Conservation (phyloP, 176 grass and related monocot species). For the Puya raimondii region DNA sequence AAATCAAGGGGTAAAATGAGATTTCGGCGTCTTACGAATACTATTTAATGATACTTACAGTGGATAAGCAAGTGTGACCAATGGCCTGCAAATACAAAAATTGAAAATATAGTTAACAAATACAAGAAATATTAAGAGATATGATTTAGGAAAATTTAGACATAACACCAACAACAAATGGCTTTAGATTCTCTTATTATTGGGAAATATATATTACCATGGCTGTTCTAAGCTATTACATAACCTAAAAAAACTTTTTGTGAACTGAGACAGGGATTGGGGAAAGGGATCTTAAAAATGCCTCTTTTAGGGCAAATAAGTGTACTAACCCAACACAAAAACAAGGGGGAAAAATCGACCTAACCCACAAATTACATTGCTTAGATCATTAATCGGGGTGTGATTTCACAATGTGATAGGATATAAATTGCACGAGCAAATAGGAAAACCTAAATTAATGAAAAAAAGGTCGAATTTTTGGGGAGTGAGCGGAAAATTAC, state of each 20-base stretch:
- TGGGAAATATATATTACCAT: too few relatives aligned
- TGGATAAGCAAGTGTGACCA: conserved; percentile 91
- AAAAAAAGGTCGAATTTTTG: not conserved
- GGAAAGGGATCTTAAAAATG: not conserved
- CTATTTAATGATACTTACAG: conserved; percentile 50
- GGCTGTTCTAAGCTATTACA: too few relatives aligned
- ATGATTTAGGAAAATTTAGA: not conserved
- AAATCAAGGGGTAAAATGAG: not conserved
- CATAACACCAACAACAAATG: too few relatives aligned
- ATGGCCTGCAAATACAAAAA: conserved; percentile 47
- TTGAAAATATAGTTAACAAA: not conserved
- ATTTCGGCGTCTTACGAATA: not conserved
- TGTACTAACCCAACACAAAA: not conserved
- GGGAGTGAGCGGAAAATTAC: not conserved
- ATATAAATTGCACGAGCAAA: not conserved
- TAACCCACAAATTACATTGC: not conserved
- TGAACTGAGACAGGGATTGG: not conserved
- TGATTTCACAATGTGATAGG: not conserved
- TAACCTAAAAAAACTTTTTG: not conserved
- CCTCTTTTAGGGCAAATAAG: not conserved
- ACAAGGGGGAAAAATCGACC: not conserved
- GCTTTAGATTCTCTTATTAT: too few relatives aligned
- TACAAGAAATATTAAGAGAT: not conserved
- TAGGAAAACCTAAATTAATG: not conserved
- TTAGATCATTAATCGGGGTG: too few relatives aligned